Conservation (phyloP, 345 rosid genomes). For the Punica granatum region DNA sequence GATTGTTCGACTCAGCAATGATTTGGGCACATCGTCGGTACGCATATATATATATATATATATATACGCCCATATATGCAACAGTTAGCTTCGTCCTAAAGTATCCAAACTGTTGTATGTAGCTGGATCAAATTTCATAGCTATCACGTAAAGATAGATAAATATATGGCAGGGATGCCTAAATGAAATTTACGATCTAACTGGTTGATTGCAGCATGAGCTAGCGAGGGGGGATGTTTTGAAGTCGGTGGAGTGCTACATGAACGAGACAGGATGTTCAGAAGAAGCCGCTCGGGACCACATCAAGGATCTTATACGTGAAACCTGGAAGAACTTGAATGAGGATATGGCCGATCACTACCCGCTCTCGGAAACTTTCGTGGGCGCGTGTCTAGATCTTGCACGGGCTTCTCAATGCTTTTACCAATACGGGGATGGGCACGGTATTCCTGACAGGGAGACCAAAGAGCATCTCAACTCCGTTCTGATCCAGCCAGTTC, state of each 20-base stretch:
- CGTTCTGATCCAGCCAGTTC: neutral
- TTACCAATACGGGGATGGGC: conserved; percentile 15
- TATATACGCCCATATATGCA: too few relatives aligned
- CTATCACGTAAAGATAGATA: too few relatives aligned
- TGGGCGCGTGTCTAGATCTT: conserved; percentile 6
- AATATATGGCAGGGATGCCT: too few relatives aligned
- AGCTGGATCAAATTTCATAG: too few relatives aligned
- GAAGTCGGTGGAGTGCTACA: conserved; percentile 17
- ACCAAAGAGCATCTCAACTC: neutral
- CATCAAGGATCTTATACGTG: conserved; percentile 1
- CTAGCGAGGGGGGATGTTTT: conserved; percentile 16
- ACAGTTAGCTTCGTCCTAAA: too few relatives aligned
- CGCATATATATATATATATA: too few relatives aligned
- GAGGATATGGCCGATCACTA: neutral
- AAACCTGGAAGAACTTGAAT: conserved; percentile 19
- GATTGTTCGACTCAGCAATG: conserved; percentile 12
- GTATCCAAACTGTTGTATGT: conserved; percentile 8
- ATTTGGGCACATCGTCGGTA: conserved; percentile 16
- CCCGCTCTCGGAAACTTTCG: neutral
- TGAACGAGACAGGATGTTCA: conserved; percentile 14
- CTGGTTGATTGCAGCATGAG: conserved; percentile 6
- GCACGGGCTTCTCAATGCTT: conserved; percentile 8
- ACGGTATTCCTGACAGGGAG: conserved; percentile 7
- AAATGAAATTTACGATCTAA: too few relatives aligned
- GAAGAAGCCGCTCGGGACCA: conserved; percentile 11